Base-by-base conservation (phyloP, 805 yeast species). In the Suhomyces canberraensis region DNA sequence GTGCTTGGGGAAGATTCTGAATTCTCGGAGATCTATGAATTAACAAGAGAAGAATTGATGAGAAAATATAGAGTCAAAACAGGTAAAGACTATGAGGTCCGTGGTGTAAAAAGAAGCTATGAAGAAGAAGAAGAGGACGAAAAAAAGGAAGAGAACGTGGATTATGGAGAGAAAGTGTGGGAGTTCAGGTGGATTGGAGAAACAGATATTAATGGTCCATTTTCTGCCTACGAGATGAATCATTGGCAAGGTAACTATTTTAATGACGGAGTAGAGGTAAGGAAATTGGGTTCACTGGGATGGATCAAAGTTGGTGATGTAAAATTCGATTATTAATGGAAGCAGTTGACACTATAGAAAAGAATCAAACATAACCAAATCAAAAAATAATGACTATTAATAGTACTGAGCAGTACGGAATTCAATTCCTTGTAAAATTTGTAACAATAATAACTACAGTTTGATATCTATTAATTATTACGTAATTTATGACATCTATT, bases 211-310 rank as follows among this genome's bases (percentile, higher is more conserved):
- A 61, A 75, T 35, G 79, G 80, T 4, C 72, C 73, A 2, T 76
- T 58, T 47, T 64, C 81, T 1, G 51, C 65, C 11, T 71, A 66
- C 42, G 81, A 79, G 39, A 78, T 79, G 81, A 57, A 51, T 15
- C 68, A 71, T 43, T 79, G 85, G 85, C 69, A 54, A 33, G 54
- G 58, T 31, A 54, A 60, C 5, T 76, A 78, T 48, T 79, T 79
- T 48, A 64, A 64, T 3, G 63, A 69, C 35, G 58, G 57, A 8
- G 81, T 71, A 0, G 60, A 58, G 19, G 81, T 69, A 0, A 52
- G 75, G 21, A 59, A 52, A 37, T 31, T 48, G 1, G 60, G 54
- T 8, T 52, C 51, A 19, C 22, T n/a, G 1, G 47, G 39, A 1
- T 67, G 66, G 34, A 25, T 11, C 3, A 57, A 53, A 21, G 49